phyloP scores from a whole-genome alignment of 257 asterid genomes.

The Forsythia suspensa region DNA sequence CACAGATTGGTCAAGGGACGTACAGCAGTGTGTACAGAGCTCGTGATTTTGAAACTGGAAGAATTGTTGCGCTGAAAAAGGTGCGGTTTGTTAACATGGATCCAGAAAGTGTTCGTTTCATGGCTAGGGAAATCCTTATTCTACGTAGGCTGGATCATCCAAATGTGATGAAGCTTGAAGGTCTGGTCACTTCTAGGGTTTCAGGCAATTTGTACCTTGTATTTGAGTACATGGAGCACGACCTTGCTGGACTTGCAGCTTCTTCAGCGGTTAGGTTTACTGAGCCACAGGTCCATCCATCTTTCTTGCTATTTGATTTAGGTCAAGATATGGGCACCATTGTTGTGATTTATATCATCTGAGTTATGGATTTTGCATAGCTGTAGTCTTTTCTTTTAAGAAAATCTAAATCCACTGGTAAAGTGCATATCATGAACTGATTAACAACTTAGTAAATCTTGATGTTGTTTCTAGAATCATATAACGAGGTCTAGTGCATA shows the following conservation, averaged over 20 bases:
- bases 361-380: background rate
- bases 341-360: background rate
- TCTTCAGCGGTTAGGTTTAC: slow-evolving; percentile 68
- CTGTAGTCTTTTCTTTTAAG: background rate
- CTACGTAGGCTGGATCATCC: slow-evolving; percentile 91
- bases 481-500: background rate
- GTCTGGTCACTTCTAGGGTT: slow-evolving; percentile 80
- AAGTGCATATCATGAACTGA: background rate
- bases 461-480: background rate
- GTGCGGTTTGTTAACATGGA: slow-evolving; percentile 90
- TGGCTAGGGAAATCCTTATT: slow-evolving; percentile 90
- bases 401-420: background rate
- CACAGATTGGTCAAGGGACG: slow-evolving; percentile 95
- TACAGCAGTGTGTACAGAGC: slow-evolving; percentile 95
- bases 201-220: slow-evolving; percentile 87
- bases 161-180: slow-evolving; percentile 89
- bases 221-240: slow-evolving; percentile 94
- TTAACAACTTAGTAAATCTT: background rate
- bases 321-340: background rate
- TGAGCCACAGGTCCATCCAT: slow-evolving; percentile 71
- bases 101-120: slow-evolving; percentile 92
- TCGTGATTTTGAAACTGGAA: slow-evolving; percentile 81
- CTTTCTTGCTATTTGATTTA: slow-evolving; percentile 12
- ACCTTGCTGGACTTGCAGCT: slow-evolving; percentile 82
- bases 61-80: slow-evolving; percentile 80